Base-by-base conservation (phyloP, 2,329 filamentous ascomycete species). In the Trichoderma sp. region DNA sequence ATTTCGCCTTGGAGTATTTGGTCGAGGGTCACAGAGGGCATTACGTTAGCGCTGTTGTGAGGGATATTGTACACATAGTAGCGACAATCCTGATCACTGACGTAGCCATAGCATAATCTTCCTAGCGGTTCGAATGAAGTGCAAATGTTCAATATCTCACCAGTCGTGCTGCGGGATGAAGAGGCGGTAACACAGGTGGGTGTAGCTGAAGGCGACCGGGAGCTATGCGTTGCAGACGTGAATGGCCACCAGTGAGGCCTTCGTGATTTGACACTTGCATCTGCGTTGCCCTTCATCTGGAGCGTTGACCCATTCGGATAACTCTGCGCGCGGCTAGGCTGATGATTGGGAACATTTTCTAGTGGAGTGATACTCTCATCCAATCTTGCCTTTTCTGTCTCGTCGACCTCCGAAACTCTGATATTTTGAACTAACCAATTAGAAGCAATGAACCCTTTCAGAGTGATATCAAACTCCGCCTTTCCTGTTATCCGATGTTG, bases 401-500 rank as follows among this genome's bases (percentile, higher is more conserved):
- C 31, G 1, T 45, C 18, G 2, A n/a, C 41, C 14, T 69, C 50
- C 6, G 27, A n/a, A 14, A 75, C 62, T 7, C 53, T 63, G 16
- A 66, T 29, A 18, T 27, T 69, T 2, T 14, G 63, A 21, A 76
- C 67, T 9, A 72, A 72, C 75, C 75, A 79, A 12, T 18, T 24
- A 1, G 68, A 1, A 35, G 33, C 33, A 35, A 75, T 11, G 60
- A 66, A 3, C 63, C 78, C 1, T 69, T 74, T 24, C 9, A 81
- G 56, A 18, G 80, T 50, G 33, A 81, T 53, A 3, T 77, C 72
- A 24, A 81, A 79, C 9, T 80, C 79, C 0, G 69, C 9, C 8
- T 64, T 75, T 16, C 73, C 78, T 56, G 45, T 77, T 12, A 67
- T 77, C 21, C 74, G 78, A 53, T 82, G 80, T 18, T 80, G 77